phyloP scores from a whole-genome alignment of 805 yeast species.

The Candida caryicola region DNA sequence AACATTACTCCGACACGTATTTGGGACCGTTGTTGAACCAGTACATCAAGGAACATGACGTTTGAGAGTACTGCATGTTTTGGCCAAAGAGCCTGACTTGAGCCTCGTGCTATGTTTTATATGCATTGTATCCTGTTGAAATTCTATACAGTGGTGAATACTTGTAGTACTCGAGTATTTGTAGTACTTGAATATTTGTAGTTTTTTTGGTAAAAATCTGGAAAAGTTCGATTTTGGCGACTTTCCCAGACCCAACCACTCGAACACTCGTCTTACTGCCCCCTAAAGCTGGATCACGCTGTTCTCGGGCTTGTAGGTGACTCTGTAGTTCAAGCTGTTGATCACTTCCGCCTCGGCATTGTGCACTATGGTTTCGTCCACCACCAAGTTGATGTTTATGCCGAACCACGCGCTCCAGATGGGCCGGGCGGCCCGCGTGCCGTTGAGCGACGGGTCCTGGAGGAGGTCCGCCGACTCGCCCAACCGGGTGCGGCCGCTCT shows the following conservation, averaged over 20 bases:
- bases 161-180: too few species aligned
- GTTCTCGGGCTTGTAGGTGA: constrained; percentile 62
- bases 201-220: neutral
- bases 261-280: neutral
- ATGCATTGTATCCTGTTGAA: too few species aligned
- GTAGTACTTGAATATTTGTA: neutral
- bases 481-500: constrained; percentile 62
- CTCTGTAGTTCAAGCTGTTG: constrained; percentile 61
- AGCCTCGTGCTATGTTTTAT: too few species aligned
- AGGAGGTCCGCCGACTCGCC: constrained; percentile 63
- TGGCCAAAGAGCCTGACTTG: too few species aligned
- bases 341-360: constrained; percentile 47
- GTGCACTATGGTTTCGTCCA: constrained; percentile 47
- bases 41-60: constrained; percentile 20
- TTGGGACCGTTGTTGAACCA: constrained; percentile 34
- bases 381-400: constrained; percentile 54
- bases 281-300: constrained; percentile 28
- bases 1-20: constrained; percentile 28
- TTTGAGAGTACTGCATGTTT: constrained; percentile 13
- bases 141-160: too few species aligned
- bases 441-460: constrained; percentile 8
- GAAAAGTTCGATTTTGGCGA: too few species aligned
- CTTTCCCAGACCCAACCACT: too few species aligned
- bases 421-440: constrained; percentile 35
- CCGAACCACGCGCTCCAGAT: constrained; percentile 74